Conservation (phyloP, 805 yeast species). For the Myxozyma monticola region DNA sequence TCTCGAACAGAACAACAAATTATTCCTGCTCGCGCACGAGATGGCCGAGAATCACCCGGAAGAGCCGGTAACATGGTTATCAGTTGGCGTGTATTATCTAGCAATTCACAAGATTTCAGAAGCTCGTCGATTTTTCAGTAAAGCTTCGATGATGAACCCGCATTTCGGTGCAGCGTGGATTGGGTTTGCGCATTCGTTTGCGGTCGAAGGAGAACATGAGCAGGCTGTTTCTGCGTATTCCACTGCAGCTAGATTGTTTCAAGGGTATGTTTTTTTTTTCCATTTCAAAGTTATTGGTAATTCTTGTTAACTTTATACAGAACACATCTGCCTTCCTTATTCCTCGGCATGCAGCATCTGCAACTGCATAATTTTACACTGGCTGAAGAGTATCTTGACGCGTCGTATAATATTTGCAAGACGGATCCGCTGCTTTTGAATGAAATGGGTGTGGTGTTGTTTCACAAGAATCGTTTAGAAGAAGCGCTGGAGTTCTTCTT, state of each 20-base stretch:
- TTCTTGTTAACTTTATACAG: constrained; percentile 46
- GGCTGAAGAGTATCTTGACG: constrained; percentile 80
- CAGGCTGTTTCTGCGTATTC: constrained; percentile 97
- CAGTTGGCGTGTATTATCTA: constrained; percentile 87
- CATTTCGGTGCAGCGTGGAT: constrained; percentile 96
- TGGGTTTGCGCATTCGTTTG: constrained; percentile 97
- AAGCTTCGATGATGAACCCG: constrained; percentile 84
- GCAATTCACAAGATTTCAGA: constrained; percentile 70
- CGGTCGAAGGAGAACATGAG: constrained; percentile 97
- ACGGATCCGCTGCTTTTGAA: constrained; percentile 84
- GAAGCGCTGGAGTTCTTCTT: constrained; percentile 71
- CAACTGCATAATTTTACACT: constrained; percentile 79
- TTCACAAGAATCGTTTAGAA: constrained; percentile 65
- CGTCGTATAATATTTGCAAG: constrained; percentile 75
- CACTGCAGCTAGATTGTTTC: constrained; percentile 85
- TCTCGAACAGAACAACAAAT: constrained; percentile 74
- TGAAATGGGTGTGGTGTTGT: constrained; percentile 90
- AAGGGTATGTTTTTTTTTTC: constrained; percentile 33
- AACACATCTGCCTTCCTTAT: constrained; percentile 83
- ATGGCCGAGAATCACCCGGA: constrained; percentile 82
- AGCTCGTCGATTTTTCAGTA: constrained; percentile 83
- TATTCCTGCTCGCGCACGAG: constrained; percentile 79
- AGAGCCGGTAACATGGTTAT: constrained; percentile 82
- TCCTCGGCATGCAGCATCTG: constrained; percentile 93
- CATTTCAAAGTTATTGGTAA: constrained; percentile 33